phyloP scores from a whole-genome alignment of 106 monocot species.

The Dioscorea dumetorum region DNA sequence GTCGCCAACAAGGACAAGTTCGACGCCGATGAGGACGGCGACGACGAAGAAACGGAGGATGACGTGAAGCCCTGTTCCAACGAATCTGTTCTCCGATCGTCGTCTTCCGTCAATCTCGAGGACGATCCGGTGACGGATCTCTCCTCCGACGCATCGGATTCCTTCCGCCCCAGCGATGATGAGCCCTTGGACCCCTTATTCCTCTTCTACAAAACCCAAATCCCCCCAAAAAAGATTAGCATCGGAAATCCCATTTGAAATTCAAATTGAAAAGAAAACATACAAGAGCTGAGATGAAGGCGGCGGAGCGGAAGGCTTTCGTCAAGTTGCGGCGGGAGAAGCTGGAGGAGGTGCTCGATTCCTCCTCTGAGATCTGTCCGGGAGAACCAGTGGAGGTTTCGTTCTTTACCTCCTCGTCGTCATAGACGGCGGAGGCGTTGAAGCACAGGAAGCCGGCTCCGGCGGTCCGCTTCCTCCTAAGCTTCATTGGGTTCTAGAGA shows the following conservation, averaged over 20 bases:
- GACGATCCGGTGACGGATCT: neutral
- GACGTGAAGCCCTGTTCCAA: neutral
- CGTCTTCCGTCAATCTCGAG: neutral
- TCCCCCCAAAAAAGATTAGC: neutral
- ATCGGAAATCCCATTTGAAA: no score
- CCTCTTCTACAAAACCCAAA: neutral
- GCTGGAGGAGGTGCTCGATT: neutral
- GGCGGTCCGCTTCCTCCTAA: neutral
- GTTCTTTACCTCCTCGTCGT: neutral
- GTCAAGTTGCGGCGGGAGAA: neutral
- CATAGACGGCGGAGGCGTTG: neutral
- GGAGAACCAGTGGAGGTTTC: neutral
- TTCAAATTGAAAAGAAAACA: neutral
- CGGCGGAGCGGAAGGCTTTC: neutral
- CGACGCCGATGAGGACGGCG: neutral
- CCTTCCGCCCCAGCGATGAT: neutral
- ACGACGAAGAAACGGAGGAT: constrained; percentile 1
- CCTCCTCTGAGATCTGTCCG: no score
- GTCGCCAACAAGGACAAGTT: neutral
- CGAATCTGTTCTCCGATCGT: neutral
- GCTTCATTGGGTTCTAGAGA: neutral
- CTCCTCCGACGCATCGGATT: neutral
- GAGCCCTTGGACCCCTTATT: neutral
- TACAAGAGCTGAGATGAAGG: neutral
- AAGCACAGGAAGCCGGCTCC: neutral